A percentile compares a stretch with the other conserved stretches of the same genome.
Conservation (phyloP, 805 yeast species). For the Yamadazyma insecticola region DNA sequence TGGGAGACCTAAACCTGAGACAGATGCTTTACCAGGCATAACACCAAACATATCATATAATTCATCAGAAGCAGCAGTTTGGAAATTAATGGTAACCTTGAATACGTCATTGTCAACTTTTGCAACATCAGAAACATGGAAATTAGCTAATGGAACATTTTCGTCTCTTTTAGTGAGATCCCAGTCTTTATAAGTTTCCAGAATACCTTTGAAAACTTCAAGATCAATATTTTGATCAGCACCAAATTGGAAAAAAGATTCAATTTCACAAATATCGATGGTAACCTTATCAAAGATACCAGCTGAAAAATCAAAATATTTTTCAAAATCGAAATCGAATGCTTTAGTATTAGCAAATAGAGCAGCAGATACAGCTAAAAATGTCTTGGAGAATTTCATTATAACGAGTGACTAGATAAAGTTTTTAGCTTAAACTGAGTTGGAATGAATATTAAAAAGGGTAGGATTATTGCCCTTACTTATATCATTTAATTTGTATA, state of each 20-base stretch:
- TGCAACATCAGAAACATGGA: constrained; percentile 20
- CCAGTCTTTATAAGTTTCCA: no score
- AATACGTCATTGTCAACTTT: constrained; percentile 15
- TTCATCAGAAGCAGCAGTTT: constrained; percentile 12
- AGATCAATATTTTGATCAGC: no score
- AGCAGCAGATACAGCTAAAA: neutral
- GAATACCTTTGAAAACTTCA: no score
- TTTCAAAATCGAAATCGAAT: no score
- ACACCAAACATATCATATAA: constrained; percentile 9
- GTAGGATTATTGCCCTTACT: neutral
- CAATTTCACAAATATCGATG: neutral
- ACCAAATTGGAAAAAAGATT: no score
- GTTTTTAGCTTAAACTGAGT: neutral
- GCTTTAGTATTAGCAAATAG: constrained; percentile 4
- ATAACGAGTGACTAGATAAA: neutral
- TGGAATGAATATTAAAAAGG: neutral
- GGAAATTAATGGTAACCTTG: constrained; percentile 21
- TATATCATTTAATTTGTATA: no score
- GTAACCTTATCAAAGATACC: constrained; percentile 5
- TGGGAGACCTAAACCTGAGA: constrained; percentile 12
- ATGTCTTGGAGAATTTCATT: no score
- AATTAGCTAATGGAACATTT: constrained; percentile 19
- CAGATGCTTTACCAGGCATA: constrained; percentile 18
- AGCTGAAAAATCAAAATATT: constrained; percentile 11
- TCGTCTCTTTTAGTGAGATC: no score